Base-by-base conservation (phyloP, 257 asterid genomes). In the Solanum boliviense region DNA sequence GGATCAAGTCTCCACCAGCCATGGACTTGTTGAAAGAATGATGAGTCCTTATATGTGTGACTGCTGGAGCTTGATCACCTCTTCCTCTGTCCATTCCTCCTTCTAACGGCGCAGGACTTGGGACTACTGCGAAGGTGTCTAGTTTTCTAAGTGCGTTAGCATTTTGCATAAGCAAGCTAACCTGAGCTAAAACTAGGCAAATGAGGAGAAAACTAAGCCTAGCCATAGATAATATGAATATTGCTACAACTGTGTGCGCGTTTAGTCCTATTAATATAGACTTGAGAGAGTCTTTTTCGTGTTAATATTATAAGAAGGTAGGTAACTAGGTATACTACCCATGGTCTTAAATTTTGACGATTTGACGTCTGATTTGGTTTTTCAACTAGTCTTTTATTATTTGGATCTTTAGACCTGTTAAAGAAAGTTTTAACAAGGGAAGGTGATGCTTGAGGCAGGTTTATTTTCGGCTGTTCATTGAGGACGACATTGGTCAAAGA, bases 1-100 rank as follows among this genome's bases (percentile, higher is more conserved):
- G 90, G 46, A 91, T 91, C 39, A 90, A 85, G 83, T 91, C 92
- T 84, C 93, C 92, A 74, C 91, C 91, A 16, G 89, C 90, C 56
- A 84, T 62, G 20, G 90, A 90, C 83, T 81, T 88, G 84, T 87
- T 74, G 65, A 20, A 70, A 21, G 88, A 87, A 25, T 88, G 89
- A 72, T 88, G 92, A 81, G 75, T 87, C 84, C 76, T 32, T 3
- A 83, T 32, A 41, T 72, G 83, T 41, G 32, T 44, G 35, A 74
- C 56, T 29, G 5, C 72, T 35, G 82, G 82, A 48, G 67, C 23
- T 48, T 46, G 41, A 81, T 81, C 68, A 81, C 39, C 27, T 27
- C n/a, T 81, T 46, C 31, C 74, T 41, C 75, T 35, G 56, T 35
- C 16, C 58, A 38, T 5, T 25, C 48, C 84, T 13, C 39, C 35